Percentiles rank a stretch among this genome's conserved stretches.
Evolutionary conservation across 1,139 yeast genomes (phyloP).

Genomic region (Taphrina communis): DNA sequence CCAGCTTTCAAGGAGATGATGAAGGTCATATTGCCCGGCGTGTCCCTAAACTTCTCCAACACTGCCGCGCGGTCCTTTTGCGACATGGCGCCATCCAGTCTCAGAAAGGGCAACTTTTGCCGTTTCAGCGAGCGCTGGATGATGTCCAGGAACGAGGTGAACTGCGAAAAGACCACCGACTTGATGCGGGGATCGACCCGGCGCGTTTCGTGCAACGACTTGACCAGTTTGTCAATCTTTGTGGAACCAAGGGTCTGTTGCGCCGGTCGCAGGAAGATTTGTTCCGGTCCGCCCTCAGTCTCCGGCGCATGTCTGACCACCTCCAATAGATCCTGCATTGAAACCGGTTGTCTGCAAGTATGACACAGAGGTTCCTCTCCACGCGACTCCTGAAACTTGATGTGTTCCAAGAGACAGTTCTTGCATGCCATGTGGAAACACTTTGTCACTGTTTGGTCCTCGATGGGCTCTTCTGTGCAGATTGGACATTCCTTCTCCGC

Average conservation of each 20-base stretch:
- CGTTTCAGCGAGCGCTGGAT: slow-evolving; percentile 65
- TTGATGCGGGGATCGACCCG: slow-evolving; percentile 68
- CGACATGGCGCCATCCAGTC: slow-evolving; percentile 82
- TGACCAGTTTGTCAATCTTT: slow-evolving; percentile 72
- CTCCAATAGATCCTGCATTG: slow-evolving; percentile 48
- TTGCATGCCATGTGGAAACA: slow-evolving; percentile 85
- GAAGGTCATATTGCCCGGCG: slow-evolving; percentile 59
- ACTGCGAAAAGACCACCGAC: slow-evolving; percentile 88
- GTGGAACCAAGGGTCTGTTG: slow-evolving; percentile 58
- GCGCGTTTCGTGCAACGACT: slow-evolving; percentile 62
- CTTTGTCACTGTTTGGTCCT: slow-evolving; percentile 69
- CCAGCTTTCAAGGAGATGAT: slow-evolving; percentile 88
- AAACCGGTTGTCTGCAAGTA: slow-evolving; percentile 52
- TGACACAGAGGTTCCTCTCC: slow-evolving; percentile 53
- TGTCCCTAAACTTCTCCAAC: slow-evolving; percentile 61
- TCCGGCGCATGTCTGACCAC: slow-evolving; percentile 47
- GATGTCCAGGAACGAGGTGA: slow-evolving; percentile 79
- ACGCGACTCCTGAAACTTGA: slow-evolving; percentile 54
- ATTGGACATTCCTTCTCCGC: slow-evolving; percentile 80
- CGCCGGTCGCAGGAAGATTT: slow-evolving; percentile 44
- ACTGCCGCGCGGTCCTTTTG: slow-evolving; percentile 70
- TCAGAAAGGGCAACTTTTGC: slow-evolving; percentile 59
- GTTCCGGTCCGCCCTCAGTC: slow-evolving; percentile 48
- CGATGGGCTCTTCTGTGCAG: slow-evolving; percentile 70
- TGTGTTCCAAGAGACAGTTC: slow-evolving; percentile 73